Conservation (phyloP, 352 stramenopile species). For the Globisporangium recalcitrans region DNA sequence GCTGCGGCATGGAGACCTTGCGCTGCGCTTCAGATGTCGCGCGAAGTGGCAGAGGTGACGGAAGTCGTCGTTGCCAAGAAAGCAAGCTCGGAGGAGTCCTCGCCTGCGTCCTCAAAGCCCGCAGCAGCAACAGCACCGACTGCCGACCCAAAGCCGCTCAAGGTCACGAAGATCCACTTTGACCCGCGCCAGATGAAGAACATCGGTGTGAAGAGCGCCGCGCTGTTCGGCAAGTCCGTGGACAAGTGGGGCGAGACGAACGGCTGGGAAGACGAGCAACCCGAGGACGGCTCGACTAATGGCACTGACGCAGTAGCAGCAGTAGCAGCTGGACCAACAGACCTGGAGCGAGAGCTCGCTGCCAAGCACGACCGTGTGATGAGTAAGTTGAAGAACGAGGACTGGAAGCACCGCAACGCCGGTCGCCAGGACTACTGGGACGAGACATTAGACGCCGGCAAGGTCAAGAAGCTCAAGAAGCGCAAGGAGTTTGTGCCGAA, state of each 20-base stretch:
- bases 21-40: conserved; percentile 26
- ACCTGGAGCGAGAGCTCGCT: conserved; percentile 29
- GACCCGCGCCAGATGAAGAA: conserved; percentile 51
- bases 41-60: not conserved
- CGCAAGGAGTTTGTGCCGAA: conserved; percentile 79
- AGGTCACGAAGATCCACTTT: conserved; percentile 35
- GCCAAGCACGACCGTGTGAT: conserved; percentile 67
- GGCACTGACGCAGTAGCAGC: not conserved
- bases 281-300: conserved; percentile 8
- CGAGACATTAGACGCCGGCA: conserved; percentile 63
- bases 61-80: not conserved
- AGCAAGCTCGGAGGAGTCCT: not conserved
- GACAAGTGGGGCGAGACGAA: conserved; percentile 59
- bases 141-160: conserved; percentile 2
- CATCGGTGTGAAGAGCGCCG: conserved; percentile 55
- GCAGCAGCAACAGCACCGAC: conserved; percentile 1
- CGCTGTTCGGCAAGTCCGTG: conserved; percentile 59
- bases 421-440: conserved; percentile 74
- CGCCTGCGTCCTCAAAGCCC: conserved; percentile 9
- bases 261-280: conserved; percentile 25
- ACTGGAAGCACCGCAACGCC: conserved; percentile 64
- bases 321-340: not conserved
- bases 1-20: conserved; percentile 20
- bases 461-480: conserved; percentile 83
- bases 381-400: conserved; percentile 66